These are phyloP conservation scores for Lasiodiplodia theobromae DNA, from an alignment of 2,329 filamentous ascomycete species.

Conservation along the genomic window DNA sequence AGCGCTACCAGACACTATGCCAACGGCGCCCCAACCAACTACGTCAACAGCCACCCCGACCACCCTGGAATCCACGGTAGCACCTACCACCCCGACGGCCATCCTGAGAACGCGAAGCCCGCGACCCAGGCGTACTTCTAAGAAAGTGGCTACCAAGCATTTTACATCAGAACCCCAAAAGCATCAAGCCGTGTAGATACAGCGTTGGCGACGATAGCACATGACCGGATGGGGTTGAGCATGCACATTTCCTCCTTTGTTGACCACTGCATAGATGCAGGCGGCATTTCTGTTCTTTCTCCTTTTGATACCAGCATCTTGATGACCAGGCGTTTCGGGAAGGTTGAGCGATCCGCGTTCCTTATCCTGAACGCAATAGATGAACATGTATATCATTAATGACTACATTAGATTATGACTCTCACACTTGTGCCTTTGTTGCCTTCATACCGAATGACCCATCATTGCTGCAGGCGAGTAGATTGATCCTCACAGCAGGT, in stretches of 20 bases:
- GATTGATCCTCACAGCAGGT: too few species aligned
- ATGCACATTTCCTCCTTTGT: background rate
- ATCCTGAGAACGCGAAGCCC: conserved; percentile 16
- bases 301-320: conserved; percentile 15
- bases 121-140: conserved; percentile 4
- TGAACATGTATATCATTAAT: background rate
- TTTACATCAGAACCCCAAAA: background rate
- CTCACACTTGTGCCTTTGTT: background rate
- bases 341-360: background rate
- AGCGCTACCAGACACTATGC: conserved; percentile 23
- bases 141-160: background rate
- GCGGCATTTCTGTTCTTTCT: background rate
- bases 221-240: background rate
- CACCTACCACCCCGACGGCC: conserved; percentile 30
- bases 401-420: background rate
- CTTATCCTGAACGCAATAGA: background rate
- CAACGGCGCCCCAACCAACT: conserved; percentile 6
- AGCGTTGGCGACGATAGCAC: background rate
- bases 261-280: background rate
- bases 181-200: background rate
- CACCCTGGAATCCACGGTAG: conserved; percentile 20
- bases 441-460: background rate
- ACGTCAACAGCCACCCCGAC: conserved; percentile 4
- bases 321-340: conserved; percentile 3
- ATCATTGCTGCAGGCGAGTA: background rate